These are phyloP conservation scores for Millerozyma acaciae DNA, from an alignment of 805 yeast species.

Conservation along the genomic window DNA sequence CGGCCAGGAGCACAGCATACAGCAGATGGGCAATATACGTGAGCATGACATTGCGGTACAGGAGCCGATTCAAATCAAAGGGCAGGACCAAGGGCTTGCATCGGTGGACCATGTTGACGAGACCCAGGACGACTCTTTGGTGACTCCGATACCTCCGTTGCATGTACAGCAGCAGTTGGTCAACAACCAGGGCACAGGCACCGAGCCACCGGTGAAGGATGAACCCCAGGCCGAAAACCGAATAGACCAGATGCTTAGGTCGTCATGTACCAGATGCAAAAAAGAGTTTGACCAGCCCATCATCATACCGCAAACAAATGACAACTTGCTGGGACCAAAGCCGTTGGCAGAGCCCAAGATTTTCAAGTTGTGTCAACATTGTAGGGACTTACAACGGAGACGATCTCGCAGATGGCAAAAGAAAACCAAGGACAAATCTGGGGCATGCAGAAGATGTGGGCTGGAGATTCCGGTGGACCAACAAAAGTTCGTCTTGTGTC, in stretches of 20 bases:
- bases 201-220: conserved; percentile 1
- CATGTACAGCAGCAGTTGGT: conserved; percentile 40
- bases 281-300: conserved; percentile 50
- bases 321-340: conserved; percentile 17
- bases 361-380: conserved; percentile 59
- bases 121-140: conserved; percentile 2
- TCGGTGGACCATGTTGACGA: too few species aligned
- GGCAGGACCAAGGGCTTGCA: neutral
- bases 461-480: conserved; percentile 47
- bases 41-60: neutral
- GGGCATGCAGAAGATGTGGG: conserved; percentile 67
- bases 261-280: conserved; percentile 55
- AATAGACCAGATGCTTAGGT: conserved; percentile 26
- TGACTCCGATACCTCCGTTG: conserved; percentile 39
- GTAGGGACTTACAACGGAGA: conserved; percentile 61
- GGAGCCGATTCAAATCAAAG: neutral
- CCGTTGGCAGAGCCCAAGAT: conserved; percentile 37
- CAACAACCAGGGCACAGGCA: conserved; percentile 10
- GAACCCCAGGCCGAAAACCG: neutral
- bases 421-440: conserved; percentile 54
- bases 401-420: conserved; percentile 63
- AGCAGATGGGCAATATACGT: neutral
- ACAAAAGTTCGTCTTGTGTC: conserved; percentile 55
- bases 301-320: conserved; percentile 25
- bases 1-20: too few species aligned